These are phyloP conservation scores for Lodderomyces jiufengensis DNA, from an alignment of 1,139 yeast species.

Conservation along the genomic window DNA sequence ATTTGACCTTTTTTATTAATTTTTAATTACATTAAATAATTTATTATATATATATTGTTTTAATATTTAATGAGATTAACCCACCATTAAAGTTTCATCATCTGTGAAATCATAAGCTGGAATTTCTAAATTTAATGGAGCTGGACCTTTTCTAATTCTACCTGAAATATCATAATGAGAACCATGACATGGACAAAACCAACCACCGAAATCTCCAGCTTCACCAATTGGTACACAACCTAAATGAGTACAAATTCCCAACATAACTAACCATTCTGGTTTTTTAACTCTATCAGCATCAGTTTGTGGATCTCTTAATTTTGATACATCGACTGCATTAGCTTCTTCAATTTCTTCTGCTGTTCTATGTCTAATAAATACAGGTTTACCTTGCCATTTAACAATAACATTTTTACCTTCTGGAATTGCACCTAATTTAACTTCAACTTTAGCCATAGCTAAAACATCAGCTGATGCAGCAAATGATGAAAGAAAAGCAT, in stretches of 20 bases:
- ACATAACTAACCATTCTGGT: conserved; percentile 98
- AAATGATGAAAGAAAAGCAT: conserved; percentile 88
- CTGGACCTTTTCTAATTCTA: conserved; percentile 99
- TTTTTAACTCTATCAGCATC: conserved; percentile 93
- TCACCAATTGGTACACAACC: conserved; percentile 99
- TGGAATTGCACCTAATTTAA: conserved; percentile 89
- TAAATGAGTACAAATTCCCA: conserved; percentile 99
- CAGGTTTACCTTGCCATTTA: conserved; percentile 99
- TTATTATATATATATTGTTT: conserved; percentile 4
- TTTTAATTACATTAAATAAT: neutral
- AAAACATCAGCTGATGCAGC: conserved; percentile 98
- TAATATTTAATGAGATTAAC: conserved; percentile 24
- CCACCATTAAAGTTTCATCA: conserved; percentile 76
- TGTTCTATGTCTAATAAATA: conserved; percentile 98
- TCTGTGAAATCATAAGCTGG: conserved; percentile 85
- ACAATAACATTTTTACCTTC: conserved; percentile 97
- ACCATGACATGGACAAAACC: conserved; percentile 99
- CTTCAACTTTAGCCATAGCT: conserved; percentile 99
- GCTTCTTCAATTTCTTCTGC: conserved; percentile 93
- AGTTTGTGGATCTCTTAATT: conserved; percentile 90
- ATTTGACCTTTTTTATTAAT: conserved; percentile 10
- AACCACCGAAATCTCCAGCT: conserved; percentile 99
- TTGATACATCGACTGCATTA: conserved; percentile 65
- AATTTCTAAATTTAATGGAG: conserved; percentile 97
- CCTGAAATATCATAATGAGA: conserved; percentile 99